Conservation (phyloP, 2,329 filamentous ascomycete species). For the Penicillium olsonii region DNA sequence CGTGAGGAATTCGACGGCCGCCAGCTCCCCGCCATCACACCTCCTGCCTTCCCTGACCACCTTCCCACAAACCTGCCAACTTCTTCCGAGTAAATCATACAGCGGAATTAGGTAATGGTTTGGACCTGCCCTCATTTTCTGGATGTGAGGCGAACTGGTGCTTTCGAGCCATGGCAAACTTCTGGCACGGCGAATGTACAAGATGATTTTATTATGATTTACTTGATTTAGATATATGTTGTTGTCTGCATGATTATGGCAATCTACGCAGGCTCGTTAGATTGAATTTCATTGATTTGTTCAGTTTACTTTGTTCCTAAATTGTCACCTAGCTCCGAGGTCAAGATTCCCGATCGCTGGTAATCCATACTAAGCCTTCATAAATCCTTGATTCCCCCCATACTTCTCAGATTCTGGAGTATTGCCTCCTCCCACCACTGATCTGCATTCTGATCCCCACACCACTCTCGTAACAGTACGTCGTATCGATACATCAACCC, state of each 20-base stretch:
- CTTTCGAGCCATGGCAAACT: too few relatives aligned
- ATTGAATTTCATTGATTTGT: not conserved
- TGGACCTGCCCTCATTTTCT: too few relatives aligned
- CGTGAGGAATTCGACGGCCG: not conserved
- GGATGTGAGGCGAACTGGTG: too few relatives aligned
- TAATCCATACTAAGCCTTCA: too few relatives aligned
- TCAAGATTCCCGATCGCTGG: too few relatives aligned
- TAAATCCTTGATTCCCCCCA: not conserved
- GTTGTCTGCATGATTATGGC: not conserved
- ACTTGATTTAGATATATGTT: not conserved
- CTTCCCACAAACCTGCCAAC: not conserved
- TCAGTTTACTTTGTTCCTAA: too few relatives aligned
- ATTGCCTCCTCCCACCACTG: not conserved
- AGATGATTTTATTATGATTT: not conserved
- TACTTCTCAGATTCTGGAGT: not conserved
- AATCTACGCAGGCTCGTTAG: not conserved
- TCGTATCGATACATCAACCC: not conserved
- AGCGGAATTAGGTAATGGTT: too few relatives aligned
- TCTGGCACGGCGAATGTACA: not conserved
- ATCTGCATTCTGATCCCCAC: not conserved
- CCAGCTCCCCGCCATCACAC: not conserved
- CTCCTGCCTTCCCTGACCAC: not conserved
- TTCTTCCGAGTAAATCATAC: not conserved
- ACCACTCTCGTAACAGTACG: not conserved
- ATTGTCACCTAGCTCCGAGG: too few relatives aligned